phyloP scores from a whole-genome alignment of 2,329 filamentous ascomycete species.

The Magnaporthales sp. region DNA sequence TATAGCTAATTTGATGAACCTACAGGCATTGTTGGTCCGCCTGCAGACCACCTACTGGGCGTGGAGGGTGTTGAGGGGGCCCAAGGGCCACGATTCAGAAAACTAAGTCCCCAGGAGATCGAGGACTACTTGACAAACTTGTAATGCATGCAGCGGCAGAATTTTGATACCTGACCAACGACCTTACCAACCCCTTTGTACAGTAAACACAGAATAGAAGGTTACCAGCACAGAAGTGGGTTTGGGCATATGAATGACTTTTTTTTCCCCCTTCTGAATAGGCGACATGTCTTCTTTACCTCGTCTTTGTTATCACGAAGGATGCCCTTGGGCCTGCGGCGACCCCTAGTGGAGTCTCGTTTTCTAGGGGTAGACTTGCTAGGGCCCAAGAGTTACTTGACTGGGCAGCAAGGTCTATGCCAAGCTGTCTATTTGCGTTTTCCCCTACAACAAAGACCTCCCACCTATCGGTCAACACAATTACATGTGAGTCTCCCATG shows the following conservation, averaged over 20 bases:
- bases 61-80: constrained; percentile 83
- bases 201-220: constrained; percentile 6
- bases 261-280: constrained; percentile 1
- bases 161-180: constrained; percentile 4
- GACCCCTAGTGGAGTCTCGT: constrained; percentile 28
- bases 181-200: constrained; percentile 4
- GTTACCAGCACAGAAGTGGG: constrained; percentile 2
- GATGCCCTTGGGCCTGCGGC: constrained; percentile 39
- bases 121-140: constrained; percentile 99
- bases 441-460: constrained; percentile 46
- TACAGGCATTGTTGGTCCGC: constrained; percentile 85
- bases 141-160: constrained; percentile 37
- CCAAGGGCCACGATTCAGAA: constrained; percentile 80
- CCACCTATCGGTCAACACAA: constrained; percentile 40
- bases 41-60: constrained; percentile 85
- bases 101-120: constrained; percentile 94
- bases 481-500: constrained; percentile 49
- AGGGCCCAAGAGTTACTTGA: not conserved
- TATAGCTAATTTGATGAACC: not conserved
- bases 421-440: constrained; percentile 52
- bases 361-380: constrained; percentile 23
- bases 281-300: constrained; percentile 10
- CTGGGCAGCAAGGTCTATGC: constrained; percentile 20
- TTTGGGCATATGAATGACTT: constrained; percentile 1
- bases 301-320: constrained; percentile 31